Base-by-base conservation (phyloP, 2,329 filamentous ascomycete genomes). In the Ophiostoma angusticollis region DNA sequence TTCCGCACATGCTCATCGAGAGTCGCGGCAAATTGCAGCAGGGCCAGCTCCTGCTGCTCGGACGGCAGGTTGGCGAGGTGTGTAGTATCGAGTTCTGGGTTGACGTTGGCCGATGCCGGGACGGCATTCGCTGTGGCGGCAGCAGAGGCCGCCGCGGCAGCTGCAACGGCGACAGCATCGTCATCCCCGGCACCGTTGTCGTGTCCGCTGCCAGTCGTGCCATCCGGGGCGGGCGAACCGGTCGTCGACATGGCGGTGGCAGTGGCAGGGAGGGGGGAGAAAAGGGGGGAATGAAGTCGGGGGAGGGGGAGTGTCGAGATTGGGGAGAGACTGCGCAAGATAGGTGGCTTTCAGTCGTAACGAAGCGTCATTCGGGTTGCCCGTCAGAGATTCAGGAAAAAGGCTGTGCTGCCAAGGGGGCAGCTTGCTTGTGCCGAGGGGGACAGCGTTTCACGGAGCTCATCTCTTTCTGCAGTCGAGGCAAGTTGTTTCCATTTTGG, bases 1-100 rank as follows among this genome's bases (percentile, higher is more conserved):
- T 65, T 65, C 39, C 78, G 69, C 31, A 93, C 82, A 68, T 95
- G 83, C 50, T 80, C 81, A 46, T 78, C 80, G 40, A 98, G 70
- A 44, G 81, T 76, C 21, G 86, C 81, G 25, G 87, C 81, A 56
- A 93, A 95, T 19, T 80, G 93, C 44, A 98, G 70, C 46, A 98
- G 73, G 59, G 91, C 93, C 11, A 98, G 74, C 53, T 95, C 87
- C 61, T 98, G 91, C 59, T 98, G 91, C 63, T 98, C 91, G 39
- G 84, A 77, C 31, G 89, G 84, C 33, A 96, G 74, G 37, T 83
- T 72, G 60, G 94, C 81, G 34, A 98, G 78, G 68, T 94, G 94
- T 52, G 78, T 65, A 50, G 94, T 64, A 56, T 98, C 87, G 58
- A 98, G 82, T 66, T 94, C 83, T 36, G 79, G 80, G 54, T 74